phyloP scores from a whole-genome alignment of 2,329 filamentous ascomycete genomes.

The Diaporthe helianthi region DNA sequence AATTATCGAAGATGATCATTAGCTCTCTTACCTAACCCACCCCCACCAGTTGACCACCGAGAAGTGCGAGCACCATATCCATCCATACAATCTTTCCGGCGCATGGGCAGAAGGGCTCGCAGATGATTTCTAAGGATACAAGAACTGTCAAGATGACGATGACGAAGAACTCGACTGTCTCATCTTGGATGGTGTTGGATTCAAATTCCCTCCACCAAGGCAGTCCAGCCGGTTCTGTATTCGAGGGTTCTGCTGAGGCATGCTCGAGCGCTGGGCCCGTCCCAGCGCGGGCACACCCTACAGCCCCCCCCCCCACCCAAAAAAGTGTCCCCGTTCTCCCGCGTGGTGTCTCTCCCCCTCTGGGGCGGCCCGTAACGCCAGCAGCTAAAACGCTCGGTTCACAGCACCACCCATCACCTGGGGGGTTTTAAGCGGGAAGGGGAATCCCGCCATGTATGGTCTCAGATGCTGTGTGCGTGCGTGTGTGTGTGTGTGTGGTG shows the following conservation, averaged over 20 bases:
- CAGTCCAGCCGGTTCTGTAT: neutral
- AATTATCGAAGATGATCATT: neutral
- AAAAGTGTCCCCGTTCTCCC: neutral
- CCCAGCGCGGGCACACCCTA: neutral
- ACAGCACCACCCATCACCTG: neutral
- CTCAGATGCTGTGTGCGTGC: neutral
- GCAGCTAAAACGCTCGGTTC: neutral
- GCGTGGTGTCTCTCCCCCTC: neutral
- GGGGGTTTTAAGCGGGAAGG: neutral
- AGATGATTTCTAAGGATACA: too few species aligned
- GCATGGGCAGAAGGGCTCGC: too few species aligned
- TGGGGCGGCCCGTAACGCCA: constrained; percentile 9
- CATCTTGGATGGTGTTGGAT: neutral
- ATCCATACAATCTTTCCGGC: too few species aligned
- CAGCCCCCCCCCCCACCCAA: neutral
- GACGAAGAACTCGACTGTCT: too few species aligned
- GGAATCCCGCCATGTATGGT: neutral
- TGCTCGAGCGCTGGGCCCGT: neutral
- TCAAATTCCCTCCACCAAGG: neutral
- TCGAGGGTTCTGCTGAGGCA: neutral
- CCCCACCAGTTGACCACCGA: too few species aligned
- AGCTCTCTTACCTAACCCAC: too few species aligned
- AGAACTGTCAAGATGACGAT: too few species aligned
- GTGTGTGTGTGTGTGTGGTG: neutral
- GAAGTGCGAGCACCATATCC: too few species aligned